These are phyloP conservation scores for Phytopythium sindhum DNA, from an alignment of 352 stramenopile genomes.

Conservation along the genomic window DNA sequence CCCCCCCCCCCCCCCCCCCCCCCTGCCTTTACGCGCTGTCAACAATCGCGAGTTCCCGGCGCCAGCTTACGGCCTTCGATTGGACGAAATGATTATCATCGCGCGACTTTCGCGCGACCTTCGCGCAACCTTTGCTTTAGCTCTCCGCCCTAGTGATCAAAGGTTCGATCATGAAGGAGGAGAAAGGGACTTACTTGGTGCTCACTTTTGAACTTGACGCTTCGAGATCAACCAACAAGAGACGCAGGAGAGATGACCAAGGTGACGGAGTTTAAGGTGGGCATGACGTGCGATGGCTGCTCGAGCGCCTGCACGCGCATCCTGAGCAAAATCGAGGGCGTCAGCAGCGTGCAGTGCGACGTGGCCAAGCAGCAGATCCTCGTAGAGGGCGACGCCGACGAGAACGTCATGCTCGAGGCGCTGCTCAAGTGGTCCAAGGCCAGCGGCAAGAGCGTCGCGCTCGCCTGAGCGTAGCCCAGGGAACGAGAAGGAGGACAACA, in stretches of 20 bases:
- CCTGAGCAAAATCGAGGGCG: constrained; percentile 86
- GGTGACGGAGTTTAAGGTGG: constrained; percentile 87
- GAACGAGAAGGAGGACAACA: background rate
- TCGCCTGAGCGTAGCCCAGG: constrained; percentile 36
- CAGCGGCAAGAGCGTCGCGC: constrained; percentile 83
- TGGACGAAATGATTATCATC: background rate
- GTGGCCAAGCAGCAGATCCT: constrained; percentile 87
- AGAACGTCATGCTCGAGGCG: constrained; percentile 76
- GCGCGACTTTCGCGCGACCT: background rate
- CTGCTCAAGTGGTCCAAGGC: constrained; percentile 89
- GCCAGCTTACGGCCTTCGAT: constrained; percentile 6
- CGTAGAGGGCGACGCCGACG: constrained; percentile 73
- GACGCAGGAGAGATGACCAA: constrained; percentile 42
- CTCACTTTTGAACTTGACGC: constrained; percentile 18
- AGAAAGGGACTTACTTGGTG: no score
- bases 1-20: no score
- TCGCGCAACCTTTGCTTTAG: background rate
- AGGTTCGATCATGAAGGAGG: no score
- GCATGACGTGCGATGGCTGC: constrained; percentile 90
- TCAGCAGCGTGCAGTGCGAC: constrained; percentile 81
- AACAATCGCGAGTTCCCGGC: constrained; percentile 5
- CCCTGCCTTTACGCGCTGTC: constrained; percentile 5
- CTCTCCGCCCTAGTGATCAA: no score
- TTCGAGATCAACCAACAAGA: constrained; percentile 10
- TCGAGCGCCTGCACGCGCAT: constrained; percentile 88